Base-by-base conservation (phyloP, 805 yeast species). In the Candida oleophila region DNA sequence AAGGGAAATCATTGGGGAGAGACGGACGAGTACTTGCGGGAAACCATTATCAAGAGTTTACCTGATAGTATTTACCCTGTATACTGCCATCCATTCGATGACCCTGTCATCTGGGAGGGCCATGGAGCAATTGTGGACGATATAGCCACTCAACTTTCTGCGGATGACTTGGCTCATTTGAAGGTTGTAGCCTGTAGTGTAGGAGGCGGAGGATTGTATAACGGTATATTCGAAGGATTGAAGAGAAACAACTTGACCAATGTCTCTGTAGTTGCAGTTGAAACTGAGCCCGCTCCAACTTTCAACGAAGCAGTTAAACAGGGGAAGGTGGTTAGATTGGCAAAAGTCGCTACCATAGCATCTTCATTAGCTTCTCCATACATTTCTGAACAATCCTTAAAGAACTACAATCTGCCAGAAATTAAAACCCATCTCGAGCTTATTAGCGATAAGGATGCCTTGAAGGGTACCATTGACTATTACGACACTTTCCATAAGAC, bases 361-460 rank as follows among this genome's bases (percentile, higher is more conserved):
- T 54, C 61, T 25, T 57, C 65, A 4, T 57, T 66, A 42, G 71
- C 57, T 1, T 53, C 69, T 2, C 69, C 70, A 9, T 62, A 57
- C 42, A 38, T 64, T 9, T 51, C 62, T n/a, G 50, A 42, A 16
- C 38, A 56, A 40, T 35, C 63, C 2, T 48, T 60, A 14, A 50
- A 43, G 5, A 53, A 57, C 25, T 56, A 56, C 47, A 30, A 49
- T 2, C 32, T 22, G 3, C 7, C 39, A 11, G 14, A 36, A 22
- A 59, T 59, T 22, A 48, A 45, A 9, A 61, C 65, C 16, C 14
- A 22, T 12, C 50, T 57, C 4, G 52, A 33, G 12, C 37, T 47
- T 8, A 49, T 64, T 25, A 67, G 75, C 21, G 91, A 85, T 54
- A 49, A 65, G 2, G 82, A 82, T 35, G 83, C 87, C 0, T 72